A percentile compares a stretch with the other conserved stretches of the same genome.
These are phyloP conservation scores for Medicago lupulina DNA, from an alignment of 306 rosid genomes.

Conservation along the genomic window DNA sequence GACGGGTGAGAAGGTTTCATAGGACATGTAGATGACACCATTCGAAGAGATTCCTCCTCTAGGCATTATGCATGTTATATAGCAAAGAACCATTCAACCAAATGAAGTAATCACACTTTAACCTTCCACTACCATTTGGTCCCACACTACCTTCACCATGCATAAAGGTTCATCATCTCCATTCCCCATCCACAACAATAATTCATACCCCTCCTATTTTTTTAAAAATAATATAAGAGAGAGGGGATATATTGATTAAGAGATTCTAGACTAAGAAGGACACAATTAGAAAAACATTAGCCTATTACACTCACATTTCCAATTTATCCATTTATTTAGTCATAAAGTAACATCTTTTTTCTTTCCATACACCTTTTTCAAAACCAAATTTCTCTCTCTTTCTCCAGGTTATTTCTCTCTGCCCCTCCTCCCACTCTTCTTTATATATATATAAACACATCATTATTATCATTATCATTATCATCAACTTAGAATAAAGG, in stretches of 20 bases:
- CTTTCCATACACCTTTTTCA: constrained; percentile 54
- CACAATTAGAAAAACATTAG: constrained; percentile 59
- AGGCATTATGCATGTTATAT: constrained; percentile 43
- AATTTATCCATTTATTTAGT: constrained; percentile 48
- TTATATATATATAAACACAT: constrained; percentile 43
- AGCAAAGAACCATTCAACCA: constrained; percentile 53
- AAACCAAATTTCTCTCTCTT: constrained; percentile 48
- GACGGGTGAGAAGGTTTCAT: no score
- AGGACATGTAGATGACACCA: constrained; percentile 30
- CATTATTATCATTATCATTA: constrained; percentile 44
- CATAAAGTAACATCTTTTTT: constrained; percentile 49
- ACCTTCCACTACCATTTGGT: constrained; percentile 46
- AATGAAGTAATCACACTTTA: constrained; percentile 41
- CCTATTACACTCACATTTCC: constrained; percentile 55
- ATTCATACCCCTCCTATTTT: constrained; percentile 32
- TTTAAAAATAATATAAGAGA: constrained; percentile 35
- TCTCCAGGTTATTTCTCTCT: constrained; percentile 70
- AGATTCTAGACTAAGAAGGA: constrained; percentile 57
- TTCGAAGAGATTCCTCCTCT: constrained; percentile 38
- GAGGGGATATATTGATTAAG: constrained; percentile 27
- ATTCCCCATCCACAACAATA: constrained; percentile 48
- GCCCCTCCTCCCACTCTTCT: constrained; percentile 12
- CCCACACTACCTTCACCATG: constrained; percentile 56
- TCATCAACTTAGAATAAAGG: constrained; percentile 44
- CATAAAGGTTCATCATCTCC: constrained; percentile 38